Percentiles rank a stretch among this genome's conserved stretches.
These are phyloP conservation scores for Parachaetomium inaequale DNA, from an alignment of 495 filamentous ascomycete species.

Conservation along the genomic window DNA sequence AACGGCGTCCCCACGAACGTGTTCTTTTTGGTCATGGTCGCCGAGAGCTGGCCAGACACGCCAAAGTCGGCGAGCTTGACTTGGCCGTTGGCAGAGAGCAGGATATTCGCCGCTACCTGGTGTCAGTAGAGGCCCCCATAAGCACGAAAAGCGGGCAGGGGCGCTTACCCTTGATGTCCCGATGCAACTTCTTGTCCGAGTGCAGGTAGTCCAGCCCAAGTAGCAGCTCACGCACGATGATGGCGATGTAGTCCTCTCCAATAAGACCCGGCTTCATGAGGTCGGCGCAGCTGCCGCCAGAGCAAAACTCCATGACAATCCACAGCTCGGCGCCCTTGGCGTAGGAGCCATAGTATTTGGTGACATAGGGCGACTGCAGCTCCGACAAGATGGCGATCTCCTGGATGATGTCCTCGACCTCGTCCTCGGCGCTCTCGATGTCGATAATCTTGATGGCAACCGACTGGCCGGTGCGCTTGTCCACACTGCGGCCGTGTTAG, in stretches of 20 bases:
- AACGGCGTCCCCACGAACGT: slow-evolving; percentile 98
- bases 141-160: not conserved
- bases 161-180: slow-evolving; percentile 86
- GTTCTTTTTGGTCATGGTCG: slow-evolving; percentile 99
- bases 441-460: slow-evolving; percentile 97
- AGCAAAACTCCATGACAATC: slow-evolving; percentile 97
- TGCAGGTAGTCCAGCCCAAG: slow-evolving; percentile 91
- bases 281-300: slow-evolving; percentile 88
- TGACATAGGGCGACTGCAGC: slow-evolving; percentile 90
- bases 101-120: slow-evolving; percentile 77
- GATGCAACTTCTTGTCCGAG: slow-evolving; percentile 88
- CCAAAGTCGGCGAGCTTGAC: slow-evolving; percentile 98
- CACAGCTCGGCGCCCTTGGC: slow-evolving; percentile 92
- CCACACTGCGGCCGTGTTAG: slow-evolving; percentile 58
- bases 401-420: slow-evolving; percentile 98
- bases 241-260: slow-evolving; percentile 87
- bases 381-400: slow-evolving; percentile 96
- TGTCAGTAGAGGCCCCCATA: not conserved
- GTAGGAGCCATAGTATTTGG: slow-evolving; percentile 94
- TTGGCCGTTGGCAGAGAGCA: slow-evolving; percentile 82
- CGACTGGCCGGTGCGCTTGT: slow-evolving; percentile 76
- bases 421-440: slow-evolving; percentile 96
- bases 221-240: slow-evolving; percentile 86
- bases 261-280: slow-evolving; percentile 91
- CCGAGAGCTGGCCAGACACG: slow-evolving; percentile 93